These are phyloP conservation scores for Hypoxylon sp. DNA, from an alignment of 2,329 filamentous ascomycete genomes.

Conservation along the genomic window DNA sequence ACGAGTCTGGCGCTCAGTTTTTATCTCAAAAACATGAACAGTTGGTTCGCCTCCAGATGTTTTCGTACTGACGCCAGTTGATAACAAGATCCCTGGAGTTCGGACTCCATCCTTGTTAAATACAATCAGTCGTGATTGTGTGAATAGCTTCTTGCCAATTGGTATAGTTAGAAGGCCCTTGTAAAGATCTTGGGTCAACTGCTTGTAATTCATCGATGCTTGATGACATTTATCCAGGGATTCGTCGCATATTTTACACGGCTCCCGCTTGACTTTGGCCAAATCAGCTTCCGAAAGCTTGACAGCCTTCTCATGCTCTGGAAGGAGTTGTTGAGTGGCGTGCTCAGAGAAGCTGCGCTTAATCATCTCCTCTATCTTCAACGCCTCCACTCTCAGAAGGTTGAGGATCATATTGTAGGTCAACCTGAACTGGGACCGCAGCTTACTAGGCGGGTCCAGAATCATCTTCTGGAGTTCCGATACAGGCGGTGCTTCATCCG, in stretches of 20 bases:
- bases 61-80: conserved; percentile 79
- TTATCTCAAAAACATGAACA: conserved; percentile 85
- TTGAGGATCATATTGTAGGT: conserved; percentile 99
- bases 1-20: conserved; percentile 75
- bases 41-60: conserved; percentile 71
- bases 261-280: conserved; percentile 88
- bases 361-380: conserved; percentile 99
- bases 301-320: conserved; percentile 95
- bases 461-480: conserved; percentile 92
- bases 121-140: conserved; percentile 81
- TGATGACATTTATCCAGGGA: conserved; percentile 86
- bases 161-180: conserved; percentile 83
- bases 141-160: conserved; percentile 84
- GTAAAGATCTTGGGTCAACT: conserved; percentile 86
- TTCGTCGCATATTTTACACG: conserved; percentile 84
- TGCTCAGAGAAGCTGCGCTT: conserved; percentile 99
- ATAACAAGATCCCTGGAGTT: conserved; percentile 83
- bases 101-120: conserved; percentile 88
- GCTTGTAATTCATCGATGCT: conserved; percentile 83
- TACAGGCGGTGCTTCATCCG: conserved; percentile 90
- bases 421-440: conserved; percentile 94
- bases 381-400: conserved; percentile 90
- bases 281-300: conserved; percentile 92
- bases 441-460: conserved; percentile 92
- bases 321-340: conserved; percentile 92